A percentile compares a stretch with the other conserved stretches of the same genome.
Evolutionary conservation across 345 rosid genomes (phyloP).

Genomic region (Arabidopsis arenosa): DNA sequence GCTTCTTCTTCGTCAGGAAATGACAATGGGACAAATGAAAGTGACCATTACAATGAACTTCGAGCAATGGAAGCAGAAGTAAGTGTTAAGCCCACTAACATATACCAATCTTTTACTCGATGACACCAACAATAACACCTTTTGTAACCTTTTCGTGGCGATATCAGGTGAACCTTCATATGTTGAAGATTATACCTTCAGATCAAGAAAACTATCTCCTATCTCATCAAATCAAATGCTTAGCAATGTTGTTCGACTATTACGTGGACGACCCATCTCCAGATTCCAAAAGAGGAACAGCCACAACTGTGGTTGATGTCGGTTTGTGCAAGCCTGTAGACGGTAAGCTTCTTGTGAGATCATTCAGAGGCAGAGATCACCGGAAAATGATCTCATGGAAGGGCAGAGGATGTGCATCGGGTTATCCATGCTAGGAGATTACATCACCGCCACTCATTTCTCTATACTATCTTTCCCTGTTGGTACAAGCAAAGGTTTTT

Average conservation of each 20-base stretch:
- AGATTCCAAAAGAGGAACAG: conserved; percentile 55
- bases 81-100: conserved; percentile 37
- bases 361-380: conserved; percentile 86
- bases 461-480: not conserved
- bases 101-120: conserved; percentile 4
- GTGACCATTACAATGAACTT: conserved; percentile 71
- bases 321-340: conserved; percentile 81
- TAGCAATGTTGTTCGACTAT: conserved; percentile 87
- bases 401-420: conserved; percentile 61
- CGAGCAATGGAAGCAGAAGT: conserved; percentile 96
- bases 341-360: conserved; percentile 78
- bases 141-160: conserved; percentile 1
- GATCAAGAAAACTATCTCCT: conserved; percentile 65
- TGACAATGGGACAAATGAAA: conserved; percentile 44
- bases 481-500: not conserved
- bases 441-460: not conserved
- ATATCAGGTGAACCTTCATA: conserved; percentile 81
- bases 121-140: not conserved
- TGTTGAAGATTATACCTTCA: conserved; percentile 65
- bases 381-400: conserved; percentile 95
- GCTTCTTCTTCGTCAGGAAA: conserved; percentile 46
- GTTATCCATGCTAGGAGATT: conserved; percentile 47
- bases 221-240: conserved; percentile 75
- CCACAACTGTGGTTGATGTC: conserved; percentile 68
- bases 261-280: conserved; percentile 66